These are phyloP conservation scores for Backusella westeae DNA, from an alignment of 192 early-diverging fungal genomes.

Conservation along the genomic window DNA sequence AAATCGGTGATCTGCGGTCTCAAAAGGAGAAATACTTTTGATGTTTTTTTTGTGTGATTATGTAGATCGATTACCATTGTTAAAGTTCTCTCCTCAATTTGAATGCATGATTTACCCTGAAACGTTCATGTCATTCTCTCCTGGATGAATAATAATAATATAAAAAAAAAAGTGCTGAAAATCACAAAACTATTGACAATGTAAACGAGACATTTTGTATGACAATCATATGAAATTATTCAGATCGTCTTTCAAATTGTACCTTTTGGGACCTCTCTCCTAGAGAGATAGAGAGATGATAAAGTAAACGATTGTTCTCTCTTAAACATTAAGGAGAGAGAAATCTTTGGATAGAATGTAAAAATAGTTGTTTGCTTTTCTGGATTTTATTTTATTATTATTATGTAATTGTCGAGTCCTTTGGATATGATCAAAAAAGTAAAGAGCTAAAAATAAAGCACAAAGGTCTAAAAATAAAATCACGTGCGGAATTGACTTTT, in stretches of 20 bases:
- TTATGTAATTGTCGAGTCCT: background rate
- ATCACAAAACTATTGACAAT: background rate
- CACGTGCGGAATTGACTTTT: background rate
- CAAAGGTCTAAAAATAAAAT: background rate
- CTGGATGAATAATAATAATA: too few species aligned
- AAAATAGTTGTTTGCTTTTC: background rate
- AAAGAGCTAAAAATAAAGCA: background rate
- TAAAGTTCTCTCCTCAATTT: background rate
- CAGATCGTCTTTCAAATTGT: background rate
- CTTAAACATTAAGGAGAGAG: background rate
- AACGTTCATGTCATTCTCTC: background rate
- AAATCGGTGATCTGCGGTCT: background rate
- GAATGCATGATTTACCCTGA: background rate
- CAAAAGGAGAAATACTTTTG: background rate
- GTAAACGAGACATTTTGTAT: background rate
- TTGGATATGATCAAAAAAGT: background rate
- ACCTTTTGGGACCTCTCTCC: background rate
- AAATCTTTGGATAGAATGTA: background rate
- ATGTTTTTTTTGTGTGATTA: background rate
- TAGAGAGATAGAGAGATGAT: background rate
- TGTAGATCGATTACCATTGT: background rate
- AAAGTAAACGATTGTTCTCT: background rate
- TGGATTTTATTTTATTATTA: background rate
- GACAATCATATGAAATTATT: background rate
- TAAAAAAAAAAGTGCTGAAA: background rate